Conservation (phyloP, 2,329 filamentous ascomycete genomes). For the Epichloe gansuensis region DNA sequence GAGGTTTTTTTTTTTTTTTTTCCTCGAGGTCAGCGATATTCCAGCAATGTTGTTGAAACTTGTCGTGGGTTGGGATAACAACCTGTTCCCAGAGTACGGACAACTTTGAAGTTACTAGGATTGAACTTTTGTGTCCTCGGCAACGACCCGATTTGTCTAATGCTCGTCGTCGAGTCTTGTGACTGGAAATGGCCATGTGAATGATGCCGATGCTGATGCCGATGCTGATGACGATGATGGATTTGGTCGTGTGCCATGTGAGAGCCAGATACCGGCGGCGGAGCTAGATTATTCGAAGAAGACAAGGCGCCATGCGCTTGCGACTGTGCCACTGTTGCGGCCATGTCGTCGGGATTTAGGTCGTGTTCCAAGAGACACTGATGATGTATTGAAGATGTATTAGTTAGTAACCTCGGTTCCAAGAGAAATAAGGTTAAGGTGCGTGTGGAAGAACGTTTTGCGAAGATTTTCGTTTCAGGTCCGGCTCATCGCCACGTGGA, state of each 20-base stretch:
- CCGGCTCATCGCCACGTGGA: slow-evolving; percentile 2
- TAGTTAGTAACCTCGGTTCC: not conserved
- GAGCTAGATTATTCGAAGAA: slow-evolving; percentile 8
- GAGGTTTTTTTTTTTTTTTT: not conserved
- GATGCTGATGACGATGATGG: too few relatives aligned
- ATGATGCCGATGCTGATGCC: not conserved
- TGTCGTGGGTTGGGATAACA: not conserved
- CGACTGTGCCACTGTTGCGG: slow-evolving; percentile 21
- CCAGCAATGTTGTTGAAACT: not conserved
- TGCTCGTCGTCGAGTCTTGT: not conserved
- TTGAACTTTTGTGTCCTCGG: slow-evolving; percentile 19
- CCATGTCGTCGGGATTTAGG: slow-evolving; percentile 12
- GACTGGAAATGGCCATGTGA: not conserved
- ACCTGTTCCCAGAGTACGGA: slow-evolving; percentile 70
- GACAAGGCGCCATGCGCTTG: slow-evolving; percentile 13
- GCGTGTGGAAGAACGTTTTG: not conserved
- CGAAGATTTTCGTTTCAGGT: slow-evolving; percentile 6
- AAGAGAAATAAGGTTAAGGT: not conserved
- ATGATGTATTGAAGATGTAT: not conserved
- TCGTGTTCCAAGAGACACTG: not conserved
- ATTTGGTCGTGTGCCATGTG: not conserved
- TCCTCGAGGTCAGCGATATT: not conserved
- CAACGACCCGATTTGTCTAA: slow-evolving; percentile 9
- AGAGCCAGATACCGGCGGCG: slow-evolving; percentile 8
- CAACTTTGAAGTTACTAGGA: slow-evolving; percentile 51